Base-by-base conservation (phyloP, 805 yeast genomes). In the Cyberlindnera saturnus region DNA sequence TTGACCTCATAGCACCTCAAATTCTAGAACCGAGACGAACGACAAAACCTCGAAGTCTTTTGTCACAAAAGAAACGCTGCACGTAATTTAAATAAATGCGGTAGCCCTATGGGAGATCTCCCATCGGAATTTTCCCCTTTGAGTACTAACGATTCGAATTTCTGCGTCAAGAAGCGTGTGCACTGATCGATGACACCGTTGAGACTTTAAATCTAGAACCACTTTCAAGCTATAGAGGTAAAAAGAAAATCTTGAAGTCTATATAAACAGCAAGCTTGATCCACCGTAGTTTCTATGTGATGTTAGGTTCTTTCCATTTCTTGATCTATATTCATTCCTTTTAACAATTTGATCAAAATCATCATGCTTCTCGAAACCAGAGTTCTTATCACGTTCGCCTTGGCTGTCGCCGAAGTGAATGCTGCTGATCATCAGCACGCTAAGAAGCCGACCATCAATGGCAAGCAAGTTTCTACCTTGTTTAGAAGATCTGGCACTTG, bases 401-500 rank as follows among this genome's bases (percentile, higher is more conserved):
- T 31, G 11, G 5, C 20, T 14, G 11, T 40, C 20, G 6, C 43
- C 9, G 26, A 35, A 36, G 43, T 23, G 7, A n/a, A 20, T 28
- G 42, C 37, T 18, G 23, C 13, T 8, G 20, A 33, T 6, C 32
- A 34, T 11, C 19, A 30, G 13, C 43, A 29, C 26, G 38, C 36
- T 15, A 29, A 33, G 19, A 38, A 36, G 11, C 16, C 35, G 4
- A 23, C 47, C 18, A 49, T 63, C 29, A 60, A 52, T 7, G 64
- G 63, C 1, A 62, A 58, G 38, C 38, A 45, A 2, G 42, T 61
- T 5, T 36, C 60, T 6, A 45, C 45, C 13, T 38, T 63, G 23
- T 63, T 63, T 46, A 58, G 51, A 36, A 54, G 63, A 46, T 57
- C 63, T 44, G 72, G 75, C 34, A 62, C 67, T 18, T 87, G 96